These are phyloP conservation scores for Lentithecium fluviatile DNA, from an alignment of 495 filamentous ascomycete species.

Conservation along the genomic window DNA sequence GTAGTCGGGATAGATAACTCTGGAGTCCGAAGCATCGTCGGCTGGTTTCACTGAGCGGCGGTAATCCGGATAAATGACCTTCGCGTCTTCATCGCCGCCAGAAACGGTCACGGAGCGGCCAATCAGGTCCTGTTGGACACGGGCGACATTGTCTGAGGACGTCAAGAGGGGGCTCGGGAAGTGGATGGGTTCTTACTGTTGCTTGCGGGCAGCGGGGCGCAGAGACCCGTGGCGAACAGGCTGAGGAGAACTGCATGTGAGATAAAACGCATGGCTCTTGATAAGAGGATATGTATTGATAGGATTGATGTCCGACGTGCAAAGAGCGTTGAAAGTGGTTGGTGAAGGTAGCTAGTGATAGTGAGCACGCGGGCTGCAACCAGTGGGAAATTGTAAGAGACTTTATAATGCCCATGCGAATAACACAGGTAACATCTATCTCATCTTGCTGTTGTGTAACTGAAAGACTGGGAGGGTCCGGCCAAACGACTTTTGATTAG, in stretches of 20 bases:
- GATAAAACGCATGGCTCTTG: background rate
- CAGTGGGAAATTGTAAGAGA: no score
- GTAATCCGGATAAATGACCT: background rate
- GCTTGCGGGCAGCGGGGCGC: background rate
- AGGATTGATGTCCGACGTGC: background rate
- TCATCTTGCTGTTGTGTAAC: no score
- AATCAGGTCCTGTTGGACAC: background rate
- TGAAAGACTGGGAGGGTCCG: no score
- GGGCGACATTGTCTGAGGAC: background rate
- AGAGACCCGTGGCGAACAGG: background rate
- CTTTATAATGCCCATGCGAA: no score
- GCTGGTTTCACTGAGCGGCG: no score
- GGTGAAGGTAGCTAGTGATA: no score
- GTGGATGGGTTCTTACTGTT: background rate
- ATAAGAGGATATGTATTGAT: background rate
- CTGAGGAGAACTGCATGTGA: background rate
- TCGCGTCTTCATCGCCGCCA: background rate
- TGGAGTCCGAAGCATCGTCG: no score
- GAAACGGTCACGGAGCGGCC: background rate
- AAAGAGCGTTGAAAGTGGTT: background rate
- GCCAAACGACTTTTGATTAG: no score
- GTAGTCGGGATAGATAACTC: no score
- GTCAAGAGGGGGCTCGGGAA: background rate
- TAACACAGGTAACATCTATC: no score
- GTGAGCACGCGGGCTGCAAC: no score